A percentile compares a stretch with the other conserved stretches of the same genome.
Conservation (phyloP, 2,329 filamentous ascomycete species). For the Whalleya microplaca region DNA sequence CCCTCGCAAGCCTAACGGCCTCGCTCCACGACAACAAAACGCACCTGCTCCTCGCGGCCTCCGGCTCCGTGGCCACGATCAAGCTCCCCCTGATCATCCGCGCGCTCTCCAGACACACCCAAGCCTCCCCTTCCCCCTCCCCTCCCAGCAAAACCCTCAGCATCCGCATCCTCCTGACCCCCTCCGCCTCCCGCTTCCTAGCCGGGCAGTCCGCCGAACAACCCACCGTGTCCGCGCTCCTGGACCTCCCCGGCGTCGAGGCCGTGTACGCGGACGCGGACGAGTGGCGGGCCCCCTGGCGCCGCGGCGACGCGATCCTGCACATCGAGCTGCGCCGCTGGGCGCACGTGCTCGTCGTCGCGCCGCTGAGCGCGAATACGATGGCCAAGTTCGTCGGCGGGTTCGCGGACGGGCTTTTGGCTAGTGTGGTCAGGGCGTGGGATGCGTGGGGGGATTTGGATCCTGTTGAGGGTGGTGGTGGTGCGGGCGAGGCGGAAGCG, state of each 20-base stretch:
- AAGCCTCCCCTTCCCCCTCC: slow-evolving; percentile 57
- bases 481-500: background rate
- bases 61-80: slow-evolving; percentile 83
- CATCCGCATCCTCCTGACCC: slow-evolving; percentile 83
- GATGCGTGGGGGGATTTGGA: slow-evolving; percentile 71
- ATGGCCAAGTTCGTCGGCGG: slow-evolving; percentile 84
- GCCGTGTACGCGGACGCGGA: slow-evolving; percentile 81
- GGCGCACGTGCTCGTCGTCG: slow-evolving; percentile 81
- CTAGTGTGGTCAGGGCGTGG: slow-evolving; percentile 81
- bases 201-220: slow-evolving; percentile 77
- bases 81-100: slow-evolving; percentile 72
- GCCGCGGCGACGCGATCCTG: slow-evolving; percentile 75
- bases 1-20: slow-evolving; percentile 34
- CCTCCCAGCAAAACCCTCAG: slow-evolving; percentile 10
- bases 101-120: slow-evolving; percentile 52
- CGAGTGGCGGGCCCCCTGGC: slow-evolving; percentile 83
- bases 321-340: slow-evolving; percentile 84
- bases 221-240: slow-evolving; percentile 65
- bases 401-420: slow-evolving; percentile 76
- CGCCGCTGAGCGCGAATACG: slow-evolving; percentile 81
- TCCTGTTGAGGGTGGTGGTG: slow-evolving; percentile 43
- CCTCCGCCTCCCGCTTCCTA: slow-evolving; percentile 75
- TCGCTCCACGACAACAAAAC: slow-evolving; percentile 52
- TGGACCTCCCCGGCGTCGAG: slow-evolving; percentile 71
- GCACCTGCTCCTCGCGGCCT: slow-evolving; percentile 68